Evolutionary conservation across 2,329 filamentous ascomycete species (phyloP), one percentile per base, ranked within the genome.

Genomic region (Dactylellina haptotyla): DNA sequence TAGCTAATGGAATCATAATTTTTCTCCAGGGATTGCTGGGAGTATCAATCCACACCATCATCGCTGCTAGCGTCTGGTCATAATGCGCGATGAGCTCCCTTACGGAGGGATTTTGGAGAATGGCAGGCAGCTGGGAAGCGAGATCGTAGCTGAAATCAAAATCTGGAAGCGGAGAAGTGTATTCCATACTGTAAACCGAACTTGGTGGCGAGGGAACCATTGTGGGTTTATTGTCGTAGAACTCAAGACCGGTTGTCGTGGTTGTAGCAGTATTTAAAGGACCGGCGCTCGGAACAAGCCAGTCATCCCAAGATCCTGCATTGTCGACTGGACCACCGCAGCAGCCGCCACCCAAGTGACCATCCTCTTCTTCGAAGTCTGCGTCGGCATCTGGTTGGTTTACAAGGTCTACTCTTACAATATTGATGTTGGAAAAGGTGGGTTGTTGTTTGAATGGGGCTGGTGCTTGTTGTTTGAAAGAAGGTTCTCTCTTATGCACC

Each of bases 41-140:
- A 16, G 50, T 53, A 71, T 71, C 66, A 18, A 71, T 71, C 66
- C 66, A 71, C 23, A 63, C 66, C 66, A 71, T 71, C 48, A 71
- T 50, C 18, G 58, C 57, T 5, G 66, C 66, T 12, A 71, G 34
- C 14, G 57, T 63, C 26, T 63, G 66, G 16, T 71, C 66, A 23
- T 71, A 71, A 18, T 71, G 66, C n/a, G 66, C 66, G 28, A 71
- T 63, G 12, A 71, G 58, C 23, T 71, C 66, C 20, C 66, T 58
- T 6, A 64, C 34, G 9, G 58, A 57, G 10, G 23, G 14, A 16
- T 63, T 57, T 18, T 71, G 50, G 41, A 71, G 66, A 3, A 71
- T 57, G 8, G 57, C 37, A 18, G 66, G 58, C 4, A 71, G 51
- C 25, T 71, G 66, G 18, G 66, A 56, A 25, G 28, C 45, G 20